Conservation (phyloP, 805 yeast genomes). For the Lachancea dasiensis region DNA sequence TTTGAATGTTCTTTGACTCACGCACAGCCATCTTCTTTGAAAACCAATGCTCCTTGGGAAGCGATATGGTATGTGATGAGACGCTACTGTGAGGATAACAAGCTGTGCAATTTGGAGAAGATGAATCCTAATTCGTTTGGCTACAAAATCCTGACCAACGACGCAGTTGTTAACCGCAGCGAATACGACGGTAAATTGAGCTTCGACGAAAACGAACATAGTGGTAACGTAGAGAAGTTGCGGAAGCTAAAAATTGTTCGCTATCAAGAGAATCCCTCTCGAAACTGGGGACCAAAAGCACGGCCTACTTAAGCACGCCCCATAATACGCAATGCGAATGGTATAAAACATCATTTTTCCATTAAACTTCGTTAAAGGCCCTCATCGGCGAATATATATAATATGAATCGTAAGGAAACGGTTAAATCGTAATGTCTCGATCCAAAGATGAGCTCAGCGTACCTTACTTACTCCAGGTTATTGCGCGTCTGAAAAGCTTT, state of each 20-base stretch:
- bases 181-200: conserved; percentile 32
- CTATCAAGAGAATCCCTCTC: conserved; percentile 87
- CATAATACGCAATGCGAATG: neutral
- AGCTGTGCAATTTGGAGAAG: conserved; percentile 37
- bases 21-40: conserved; percentile 76
- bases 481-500: conserved; percentile 5
- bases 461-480: conserved; percentile 1
- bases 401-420: too few species aligned
- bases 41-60: conserved; percentile 86
- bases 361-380: neutral
- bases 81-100: conserved; percentile 47
- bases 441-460: too few species aligned
- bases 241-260: conserved; percentile 78
- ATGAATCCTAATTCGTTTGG: conserved; percentile 52
- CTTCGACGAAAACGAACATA: conserved; percentile 56
- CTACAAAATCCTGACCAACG: conserved; percentile 46
- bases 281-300: conserved; percentile 96
- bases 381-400: neutral
- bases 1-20: conserved; percentile 82
- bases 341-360: neutral
- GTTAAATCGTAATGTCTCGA: neutral
- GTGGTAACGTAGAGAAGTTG: conserved; percentile 51
- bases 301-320: conserved; percentile 40
- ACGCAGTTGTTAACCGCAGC: conserved; percentile 25
- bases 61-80: conserved; percentile 67